Evolutionary conservation across 2,329 filamentous ascomycete species (phyloP).

Genomic region (Aureobasidium sp.): DNA sequence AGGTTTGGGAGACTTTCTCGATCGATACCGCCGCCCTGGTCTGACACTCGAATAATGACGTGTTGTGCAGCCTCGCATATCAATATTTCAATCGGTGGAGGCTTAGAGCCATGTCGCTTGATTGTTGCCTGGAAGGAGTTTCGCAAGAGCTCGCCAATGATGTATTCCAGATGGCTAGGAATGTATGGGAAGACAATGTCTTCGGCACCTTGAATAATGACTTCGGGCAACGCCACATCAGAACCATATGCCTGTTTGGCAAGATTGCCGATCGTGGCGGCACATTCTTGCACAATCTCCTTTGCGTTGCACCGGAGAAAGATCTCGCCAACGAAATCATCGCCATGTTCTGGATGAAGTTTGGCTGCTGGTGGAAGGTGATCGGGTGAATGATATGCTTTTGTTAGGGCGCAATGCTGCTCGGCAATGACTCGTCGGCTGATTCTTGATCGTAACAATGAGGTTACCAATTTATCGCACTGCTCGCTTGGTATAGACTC

Average conservation of each 20-base stretch:
- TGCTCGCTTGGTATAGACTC: conserved; percentile 71
- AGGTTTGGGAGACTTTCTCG: conserved; percentile 77
- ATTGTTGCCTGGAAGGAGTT: conserved; percentile 93
- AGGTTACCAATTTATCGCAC: conserved; percentile 93
- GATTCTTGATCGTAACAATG: conserved; percentile 85
- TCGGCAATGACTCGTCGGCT: conserved; percentile 94
- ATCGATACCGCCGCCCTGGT: conserved; percentile 87
- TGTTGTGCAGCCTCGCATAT: conserved; percentile 92
- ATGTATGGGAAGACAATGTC: conserved; percentile 94
- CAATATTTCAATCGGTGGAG: conserved; percentile 87
- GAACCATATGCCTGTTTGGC: conserved; percentile 67
- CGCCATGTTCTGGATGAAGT: conserved; percentile 47
- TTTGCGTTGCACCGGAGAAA: conserved; percentile 87
- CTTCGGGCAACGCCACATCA: conserved; percentile 64
- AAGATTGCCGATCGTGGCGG: conserved; percentile 64
- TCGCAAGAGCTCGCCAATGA: conserved; percentile 85
- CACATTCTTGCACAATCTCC: conserved; percentile 80
- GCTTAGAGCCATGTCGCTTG: conserved; percentile 54
- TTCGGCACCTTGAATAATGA: conserved; percentile 69
- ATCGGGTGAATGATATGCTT: conserved; percentile 85
- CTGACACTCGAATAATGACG: conserved; percentile 92
- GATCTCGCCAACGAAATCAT: conserved; percentile 91
- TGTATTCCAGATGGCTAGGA: conserved; percentile 78
- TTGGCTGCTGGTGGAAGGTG: conserved; percentile 72
- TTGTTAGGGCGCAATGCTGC: conserved; percentile 88